A percentile compares a stretch with the other conserved stretches of the same genome.
phyloP scores from a whole-genome alignment of 768 basidiomycete genomes.

The Auricularia sp. region DNA sequence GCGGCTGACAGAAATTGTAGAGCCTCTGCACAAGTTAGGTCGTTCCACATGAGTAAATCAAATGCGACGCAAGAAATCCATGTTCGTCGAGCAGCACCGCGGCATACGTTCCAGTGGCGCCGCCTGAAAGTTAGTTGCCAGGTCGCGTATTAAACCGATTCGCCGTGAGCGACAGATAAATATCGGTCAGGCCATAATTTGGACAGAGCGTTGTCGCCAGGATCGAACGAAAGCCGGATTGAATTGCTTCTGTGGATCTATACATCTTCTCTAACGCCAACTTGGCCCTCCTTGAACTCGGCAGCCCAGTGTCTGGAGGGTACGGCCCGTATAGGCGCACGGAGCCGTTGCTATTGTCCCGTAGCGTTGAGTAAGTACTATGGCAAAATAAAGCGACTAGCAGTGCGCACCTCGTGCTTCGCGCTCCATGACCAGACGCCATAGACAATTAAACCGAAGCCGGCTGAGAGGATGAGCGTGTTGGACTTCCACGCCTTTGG shows the following conservation, averaged over 20 bases:
- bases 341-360: slow-evolving; percentile 39
- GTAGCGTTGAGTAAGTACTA: slow-evolving; percentile 18
- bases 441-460: slow-evolving; percentile 58
- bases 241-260: neutral
- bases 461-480: slow-evolving; percentile 62
- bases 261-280: neutral
- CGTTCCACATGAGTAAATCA: no score
- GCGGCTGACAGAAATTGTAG: no score
- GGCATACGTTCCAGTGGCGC: no score
- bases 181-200: no score
- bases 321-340: slow-evolving; percentile 57
- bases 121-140: no score
- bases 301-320: slow-evolving; percentile 51
- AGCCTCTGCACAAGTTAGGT: no score
- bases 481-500: slow-evolving; percentile 85
- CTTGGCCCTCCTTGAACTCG: neutral
- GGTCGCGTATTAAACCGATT: no score
- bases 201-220: no score
- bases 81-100: no score
- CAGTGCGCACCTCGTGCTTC: slow-evolving; percentile 58
- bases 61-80: no score
- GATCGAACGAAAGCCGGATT: neutral
- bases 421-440: slow-evolving; percentile 66
- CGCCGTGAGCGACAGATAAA: no score
- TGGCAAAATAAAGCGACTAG: neutral